A percentile compares a stretch with the other conserved stretches of the same genome.
phyloP scores from a whole-genome alignment of 495 filamentous ascomycete genomes.

The Oidiodendron maius region DNA sequence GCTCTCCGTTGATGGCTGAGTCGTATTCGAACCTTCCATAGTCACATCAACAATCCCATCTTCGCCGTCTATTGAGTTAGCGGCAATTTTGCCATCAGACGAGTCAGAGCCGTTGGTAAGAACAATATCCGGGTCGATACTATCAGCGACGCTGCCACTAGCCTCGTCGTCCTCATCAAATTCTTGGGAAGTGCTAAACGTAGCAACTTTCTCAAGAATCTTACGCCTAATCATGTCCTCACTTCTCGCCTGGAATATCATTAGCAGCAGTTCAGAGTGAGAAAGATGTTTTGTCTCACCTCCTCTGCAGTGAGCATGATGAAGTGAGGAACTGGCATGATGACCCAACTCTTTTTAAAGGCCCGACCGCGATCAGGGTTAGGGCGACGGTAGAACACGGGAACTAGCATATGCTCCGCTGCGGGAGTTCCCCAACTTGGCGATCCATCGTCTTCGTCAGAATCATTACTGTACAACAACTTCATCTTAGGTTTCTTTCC shows the following conservation, averaged over 20 bases:
- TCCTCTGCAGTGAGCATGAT: conserved; percentile 44
- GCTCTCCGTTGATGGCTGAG: background rate
- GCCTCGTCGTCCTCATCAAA: conserved; percentile 43
- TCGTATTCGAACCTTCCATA: conserved; percentile 52
- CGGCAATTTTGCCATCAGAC: conserved; percentile 63
- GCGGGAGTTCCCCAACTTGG: conserved; percentile 54
- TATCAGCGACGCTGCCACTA: conserved; percentile 36
- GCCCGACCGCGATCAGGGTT: conserved; percentile 4
- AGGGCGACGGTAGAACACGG: conserved; percentile 62
- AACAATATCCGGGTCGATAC: conserved; percentile 62
- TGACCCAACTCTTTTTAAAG: conserved; percentile 18
- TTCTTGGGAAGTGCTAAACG: conserved; percentile 25
- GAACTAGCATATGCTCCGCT: conserved; percentile 68
- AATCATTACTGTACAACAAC: conserved; percentile 34
- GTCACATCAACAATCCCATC: conserved; percentile 88
- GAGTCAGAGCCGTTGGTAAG: conserved; percentile 67
- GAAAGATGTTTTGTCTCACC: conserved; percentile 7
- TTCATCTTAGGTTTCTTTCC: conserved; percentile 36
- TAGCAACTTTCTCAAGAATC: conserved; percentile 40
- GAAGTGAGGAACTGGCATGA: conserved; percentile 38
- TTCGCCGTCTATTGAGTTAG: conserved; percentile 77
- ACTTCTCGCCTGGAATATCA: conserved; percentile 28
- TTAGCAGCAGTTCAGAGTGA: background rate
- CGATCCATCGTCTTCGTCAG: conserved; percentile 53
- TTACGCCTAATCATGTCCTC: conserved; percentile 45